These are phyloP conservation scores for Tricholoma matsutake DNA, from an alignment of 768 basidiomycete genomes.

Conservation along the genomic window DNA sequence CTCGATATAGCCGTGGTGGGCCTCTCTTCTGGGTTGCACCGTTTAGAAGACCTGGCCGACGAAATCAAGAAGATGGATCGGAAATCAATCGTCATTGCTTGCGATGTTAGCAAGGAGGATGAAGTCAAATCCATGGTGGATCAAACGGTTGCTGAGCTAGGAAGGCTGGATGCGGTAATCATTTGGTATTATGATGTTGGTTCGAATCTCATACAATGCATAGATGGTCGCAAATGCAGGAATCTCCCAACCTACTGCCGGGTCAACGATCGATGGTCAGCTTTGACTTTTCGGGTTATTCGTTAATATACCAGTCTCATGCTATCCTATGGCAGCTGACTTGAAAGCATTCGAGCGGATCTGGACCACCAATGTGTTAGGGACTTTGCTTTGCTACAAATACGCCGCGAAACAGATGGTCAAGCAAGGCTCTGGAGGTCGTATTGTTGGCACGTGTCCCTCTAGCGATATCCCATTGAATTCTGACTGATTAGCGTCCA, in stretches of 20 bases:
- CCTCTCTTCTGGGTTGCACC: background rate
- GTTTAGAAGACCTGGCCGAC: background rate
- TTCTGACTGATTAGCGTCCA: too few relatives aligned
- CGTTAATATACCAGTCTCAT: background rate
- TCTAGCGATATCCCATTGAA: background rate
- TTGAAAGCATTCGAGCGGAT: slow-evolving; percentile 7
- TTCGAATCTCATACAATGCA: background rate
- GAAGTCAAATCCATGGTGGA: background rate
- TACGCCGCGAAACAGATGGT: slow-evolving; percentile 12
- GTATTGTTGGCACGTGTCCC: slow-evolving; percentile 4
- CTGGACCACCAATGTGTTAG: slow-evolving; percentile 2
- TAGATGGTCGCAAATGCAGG: slow-evolving; percentile 50
- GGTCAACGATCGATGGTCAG: slow-evolving; percentile 15
- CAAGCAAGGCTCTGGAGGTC: slow-evolving; percentile 10
- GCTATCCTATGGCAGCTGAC: background rate
- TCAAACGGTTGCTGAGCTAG: background rate
- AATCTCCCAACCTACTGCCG: slow-evolving; percentile 16
- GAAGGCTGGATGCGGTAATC: background rate
- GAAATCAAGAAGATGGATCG: background rate
- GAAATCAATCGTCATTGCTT: background rate
- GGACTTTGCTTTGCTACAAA: slow-evolving; percentile 8
- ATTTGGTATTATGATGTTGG: background rate
- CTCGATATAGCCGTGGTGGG: too few relatives aligned
- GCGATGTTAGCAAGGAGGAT: background rate
- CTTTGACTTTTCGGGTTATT: background rate